These are phyloP conservation scores for Plectosphaerella cucumerina DNA, from an alignment of 2,329 filamentous ascomycete genomes.

Conservation along the genomic window DNA sequence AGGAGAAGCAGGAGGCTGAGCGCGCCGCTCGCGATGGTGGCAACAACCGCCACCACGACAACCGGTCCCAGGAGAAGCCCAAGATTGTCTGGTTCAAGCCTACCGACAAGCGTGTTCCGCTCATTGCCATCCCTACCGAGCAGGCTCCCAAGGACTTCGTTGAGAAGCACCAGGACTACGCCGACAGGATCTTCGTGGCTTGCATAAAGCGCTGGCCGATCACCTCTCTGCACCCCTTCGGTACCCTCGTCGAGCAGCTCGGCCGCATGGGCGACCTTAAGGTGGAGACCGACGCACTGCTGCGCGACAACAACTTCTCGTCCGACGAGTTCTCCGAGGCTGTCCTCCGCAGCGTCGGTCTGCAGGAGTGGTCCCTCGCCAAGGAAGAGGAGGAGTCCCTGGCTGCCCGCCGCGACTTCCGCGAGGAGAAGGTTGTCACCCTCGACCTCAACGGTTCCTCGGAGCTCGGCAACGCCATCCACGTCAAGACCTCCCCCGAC, in stretches of 20 bases:
- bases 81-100: constrained; percentile 99
- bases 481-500: constrained; percentile 79
- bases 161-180: constrained; percentile 96
- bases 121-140: constrained; percentile 97
- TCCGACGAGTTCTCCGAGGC: constrained; percentile 97
- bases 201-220: constrained; percentile 99
- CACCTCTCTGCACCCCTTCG: constrained; percentile 97
- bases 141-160: constrained; percentile 97
- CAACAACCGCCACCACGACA: constrained; percentile 66
- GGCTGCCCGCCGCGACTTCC: constrained; percentile 80
- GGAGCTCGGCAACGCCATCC: constrained; percentile 88
- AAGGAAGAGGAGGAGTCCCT: constrained; percentile 76
- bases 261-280: constrained; percentile 96
- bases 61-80: constrained; percentile 88
- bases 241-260: constrained; percentile 93
- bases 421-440: constrained; percentile 82
- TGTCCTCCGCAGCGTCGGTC: constrained; percentile 85
- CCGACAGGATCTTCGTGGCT: constrained; percentile 95
- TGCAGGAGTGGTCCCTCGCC: constrained; percentile 84
- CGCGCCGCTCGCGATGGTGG: constrained; percentile 83
- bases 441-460: constrained; percentile 85
- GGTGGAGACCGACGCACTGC: constrained; percentile 93
- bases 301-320: constrained; percentile 98
- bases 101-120: constrained; percentile 94
- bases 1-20: constrained; percentile 98